Evolutionary conservation across 2,329 filamentous ascomycete species (phyloP).

Genomic region (Coniella vitis): DNA sequence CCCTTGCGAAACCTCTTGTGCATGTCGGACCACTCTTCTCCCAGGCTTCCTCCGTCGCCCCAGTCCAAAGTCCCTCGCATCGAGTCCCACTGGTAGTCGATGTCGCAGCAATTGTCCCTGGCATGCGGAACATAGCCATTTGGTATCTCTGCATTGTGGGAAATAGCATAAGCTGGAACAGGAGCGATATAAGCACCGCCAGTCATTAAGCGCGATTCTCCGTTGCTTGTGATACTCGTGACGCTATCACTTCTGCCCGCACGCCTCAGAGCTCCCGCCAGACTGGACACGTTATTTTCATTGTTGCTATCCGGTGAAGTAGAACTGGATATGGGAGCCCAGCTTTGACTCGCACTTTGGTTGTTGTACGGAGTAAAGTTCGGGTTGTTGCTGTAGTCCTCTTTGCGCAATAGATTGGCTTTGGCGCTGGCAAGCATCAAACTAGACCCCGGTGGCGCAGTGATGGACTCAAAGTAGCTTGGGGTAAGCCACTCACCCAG

Average conservation of each 20-base stretch:
- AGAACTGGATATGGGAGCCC: conserved; percentile 26
- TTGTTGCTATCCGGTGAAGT: conserved; percentile 15
- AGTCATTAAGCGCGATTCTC: conserved; percentile 9
- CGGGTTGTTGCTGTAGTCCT: conserved; percentile 54
- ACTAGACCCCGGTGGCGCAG: conserved; percentile 75
- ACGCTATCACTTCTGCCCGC: conserved; percentile 14
- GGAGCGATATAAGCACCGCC: conserved; percentile 62
- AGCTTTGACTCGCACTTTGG: conserved; percentile 30
- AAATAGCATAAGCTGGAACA: conserved; percentile 75
- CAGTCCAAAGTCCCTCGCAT: conserved; percentile 71
- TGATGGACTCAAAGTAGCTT: conserved; percentile 89
- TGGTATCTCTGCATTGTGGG: conserved; percentile 73
- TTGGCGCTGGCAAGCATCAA: conserved; percentile 88
- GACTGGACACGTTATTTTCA: conserved; percentile 23
- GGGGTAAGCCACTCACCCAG: conserved; percentile 93
- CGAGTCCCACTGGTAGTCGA: conserved; percentile 97
- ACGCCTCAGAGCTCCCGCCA: conserved; percentile 30
- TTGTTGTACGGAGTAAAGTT: conserved; percentile 24
- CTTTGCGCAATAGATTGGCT: conserved; percentile 71
- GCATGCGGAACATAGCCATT: conserved; percentile 85
- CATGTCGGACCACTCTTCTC: conserved; percentile 95
- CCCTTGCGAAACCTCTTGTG: conserved; percentile 82
- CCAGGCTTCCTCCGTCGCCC: conserved; percentile 81
- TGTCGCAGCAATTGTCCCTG: conserved; percentile 71
- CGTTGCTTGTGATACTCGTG: conserved; percentile 20